These are phyloP conservation scores for Coemansia sp. DNA, from an alignment of 192 early-diverging fungal species.

Conservation along the genomic window DNA sequence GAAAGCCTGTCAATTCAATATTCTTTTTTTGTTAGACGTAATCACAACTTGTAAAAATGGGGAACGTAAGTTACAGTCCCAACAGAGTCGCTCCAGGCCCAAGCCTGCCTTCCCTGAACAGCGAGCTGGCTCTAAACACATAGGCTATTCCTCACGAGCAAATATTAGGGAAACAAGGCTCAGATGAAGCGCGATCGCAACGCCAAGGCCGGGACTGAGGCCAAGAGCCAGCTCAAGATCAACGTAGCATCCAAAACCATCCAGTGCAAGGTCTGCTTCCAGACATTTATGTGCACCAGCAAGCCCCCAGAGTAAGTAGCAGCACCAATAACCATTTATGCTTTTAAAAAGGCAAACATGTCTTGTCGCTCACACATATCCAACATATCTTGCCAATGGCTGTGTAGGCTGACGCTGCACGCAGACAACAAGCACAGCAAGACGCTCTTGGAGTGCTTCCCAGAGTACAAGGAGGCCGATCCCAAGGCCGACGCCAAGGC, in stretches of 20 bases:
- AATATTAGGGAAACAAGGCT: constrained; percentile 41
- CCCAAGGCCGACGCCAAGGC: background rate
- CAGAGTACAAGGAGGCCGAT: constrained; percentile 28
- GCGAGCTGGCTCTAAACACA: too few relatives aligned
- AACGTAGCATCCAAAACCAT: constrained; percentile 84
- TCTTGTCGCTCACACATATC: background rate
- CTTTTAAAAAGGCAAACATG: too few relatives aligned
- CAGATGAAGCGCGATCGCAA: constrained; percentile 64
- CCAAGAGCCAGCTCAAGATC: constrained; percentile 69
- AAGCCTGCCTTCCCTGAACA: too few relatives aligned
- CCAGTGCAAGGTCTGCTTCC: constrained; percentile 76
- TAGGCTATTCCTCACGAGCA: too few relatives aligned
- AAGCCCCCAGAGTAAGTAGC: constrained; percentile 58
- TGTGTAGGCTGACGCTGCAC: constrained; percentile 62
- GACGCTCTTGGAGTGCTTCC: constrained; percentile 78
- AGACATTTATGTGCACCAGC: constrained; percentile 80
- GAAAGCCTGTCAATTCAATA: too few relatives aligned
- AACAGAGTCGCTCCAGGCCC: too few relatives aligned
- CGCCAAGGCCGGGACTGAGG: constrained; percentile 56
- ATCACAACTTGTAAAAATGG: too few relatives aligned
- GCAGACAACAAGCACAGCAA: constrained; percentile 78
- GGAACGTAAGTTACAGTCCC: too few relatives aligned
- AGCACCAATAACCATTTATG: background rate
- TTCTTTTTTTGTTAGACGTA: too few relatives aligned
- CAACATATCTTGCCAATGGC: background rate